A percentile compares a stretch with the other conserved stretches of the same genome.
Evolutionary conservation across 2,329 filamentous ascomycete species (phyloP).

Genomic region (Gnomoniopsis smithogilvyi): DNA sequence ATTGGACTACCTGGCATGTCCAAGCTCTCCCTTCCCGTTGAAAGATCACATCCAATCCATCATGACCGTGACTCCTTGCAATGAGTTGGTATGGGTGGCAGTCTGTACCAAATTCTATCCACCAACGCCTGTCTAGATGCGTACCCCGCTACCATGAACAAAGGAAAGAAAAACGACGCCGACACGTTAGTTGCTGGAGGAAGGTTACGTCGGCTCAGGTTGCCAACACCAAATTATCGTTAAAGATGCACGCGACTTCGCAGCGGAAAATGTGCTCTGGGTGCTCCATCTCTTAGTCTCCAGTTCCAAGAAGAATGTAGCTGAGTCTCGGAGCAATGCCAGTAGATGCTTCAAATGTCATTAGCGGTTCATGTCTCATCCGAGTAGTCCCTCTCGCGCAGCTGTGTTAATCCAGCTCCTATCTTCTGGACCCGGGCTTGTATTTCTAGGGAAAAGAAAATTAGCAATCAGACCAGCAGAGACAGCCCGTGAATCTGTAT

Average conservation of each 20-base stretch:
- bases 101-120: constrained; percentile 7
- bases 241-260: not conserved
- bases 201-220: not conserved
- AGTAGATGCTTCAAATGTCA: not conserved
- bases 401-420: not conserved
- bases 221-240: not conserved
- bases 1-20: not conserved
- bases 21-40: not conserved
- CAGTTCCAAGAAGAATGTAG: not conserved
- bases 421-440: constrained; percentile 16
- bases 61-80: constrained; percentile 17
- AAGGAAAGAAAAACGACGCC: not conserved
- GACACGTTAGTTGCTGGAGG: not conserved
- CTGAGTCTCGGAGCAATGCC: not conserved
- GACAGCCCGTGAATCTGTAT: not conserved
- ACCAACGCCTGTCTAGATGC: constrained; percentile 16
- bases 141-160: not conserved
- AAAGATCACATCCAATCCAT: not conserved
- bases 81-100: constrained; percentile 13
- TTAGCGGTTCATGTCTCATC: not conserved
- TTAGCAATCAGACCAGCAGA: constrained; percentile 1
- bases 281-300: not conserved
- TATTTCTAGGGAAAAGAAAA: constrained; percentile 13
- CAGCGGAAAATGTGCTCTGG: not conserved
- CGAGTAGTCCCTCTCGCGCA: not conserved